Conservation (phyloP, 2,329 filamentous ascomycete genomes). For the Fusarium brevicatenulatum region DNA sequence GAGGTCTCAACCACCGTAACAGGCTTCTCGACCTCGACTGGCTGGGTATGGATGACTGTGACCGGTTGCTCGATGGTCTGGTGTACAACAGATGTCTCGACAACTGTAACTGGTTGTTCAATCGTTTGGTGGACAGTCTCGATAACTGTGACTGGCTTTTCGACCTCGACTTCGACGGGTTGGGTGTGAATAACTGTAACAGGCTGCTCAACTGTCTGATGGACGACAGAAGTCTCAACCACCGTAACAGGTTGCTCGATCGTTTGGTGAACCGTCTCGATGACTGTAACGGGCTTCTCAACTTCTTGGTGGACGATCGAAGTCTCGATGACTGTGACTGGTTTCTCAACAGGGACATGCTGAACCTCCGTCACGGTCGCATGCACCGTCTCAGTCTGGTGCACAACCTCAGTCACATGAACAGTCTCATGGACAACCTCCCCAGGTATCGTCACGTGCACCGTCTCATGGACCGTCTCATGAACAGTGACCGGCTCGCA, state of each 20-base stretch:
- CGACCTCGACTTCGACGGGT: constrained; percentile 2
- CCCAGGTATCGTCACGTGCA: constrained; percentile 11
- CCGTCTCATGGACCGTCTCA: constrained; percentile 7
- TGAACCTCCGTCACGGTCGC: constrained; percentile 11
- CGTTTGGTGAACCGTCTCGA: constrained; percentile 19
- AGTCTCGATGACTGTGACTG: constrained; percentile 2
- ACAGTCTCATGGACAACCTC: constrained; percentile 14
- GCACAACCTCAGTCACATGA: not conserved
- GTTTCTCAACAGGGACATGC: constrained; percentile 3
- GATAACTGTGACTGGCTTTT: constrained; percentile 13
- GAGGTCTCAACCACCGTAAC: constrained; percentile 1
- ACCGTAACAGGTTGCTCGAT: constrained; percentile 3
- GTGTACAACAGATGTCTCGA: constrained; percentile 4
- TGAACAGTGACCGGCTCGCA: constrained; percentile 27
- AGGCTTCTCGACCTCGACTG: not conserved
- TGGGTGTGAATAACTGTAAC: constrained; percentile 9
- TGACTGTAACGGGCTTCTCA: constrained; percentile 13
- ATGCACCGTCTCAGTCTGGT: not conserved
- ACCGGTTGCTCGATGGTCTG: not conserved
- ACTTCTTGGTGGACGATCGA: constrained; percentile 5
- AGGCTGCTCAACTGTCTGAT: not conserved
- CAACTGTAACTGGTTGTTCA: constrained; percentile 11
- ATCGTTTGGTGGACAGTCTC: constrained; percentile 13
- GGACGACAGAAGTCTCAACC: not conserved
- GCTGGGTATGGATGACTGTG: not conserved